Evolutionary conservation across 345 rosid species (phyloP).

Genomic region (Eucalyptus regnans): DNA sequence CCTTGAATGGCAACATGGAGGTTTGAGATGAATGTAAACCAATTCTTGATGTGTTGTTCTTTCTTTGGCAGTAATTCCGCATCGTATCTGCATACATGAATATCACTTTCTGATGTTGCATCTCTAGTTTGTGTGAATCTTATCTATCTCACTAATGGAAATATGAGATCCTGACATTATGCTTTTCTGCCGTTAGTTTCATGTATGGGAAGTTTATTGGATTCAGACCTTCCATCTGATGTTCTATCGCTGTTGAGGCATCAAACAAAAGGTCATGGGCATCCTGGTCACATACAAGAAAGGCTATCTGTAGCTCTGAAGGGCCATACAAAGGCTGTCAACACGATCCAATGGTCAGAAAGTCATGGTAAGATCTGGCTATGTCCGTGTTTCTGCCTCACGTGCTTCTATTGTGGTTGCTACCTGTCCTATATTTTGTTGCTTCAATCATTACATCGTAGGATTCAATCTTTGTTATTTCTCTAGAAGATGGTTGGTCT

Average conservation of each 20-base stretch:
- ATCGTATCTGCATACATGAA: background rate
- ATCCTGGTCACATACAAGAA: constrained; percentile 22
- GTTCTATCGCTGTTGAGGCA: constrained; percentile 25
- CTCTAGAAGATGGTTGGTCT: background rate
- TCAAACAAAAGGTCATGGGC: constrained; percentile 11
- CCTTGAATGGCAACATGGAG: background rate
- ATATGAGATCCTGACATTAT: background rate
- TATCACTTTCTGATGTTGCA: background rate
- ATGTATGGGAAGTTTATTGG: constrained; percentile 54
- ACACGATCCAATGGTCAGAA: constrained; percentile 60
- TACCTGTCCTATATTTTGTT: background rate
- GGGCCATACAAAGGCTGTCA: constrained; percentile 64
- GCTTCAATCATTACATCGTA: background rate
- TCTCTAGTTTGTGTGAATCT: background rate
- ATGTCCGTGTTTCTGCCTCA: background rate
- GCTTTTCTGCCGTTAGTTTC: background rate
- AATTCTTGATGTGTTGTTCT: background rate
- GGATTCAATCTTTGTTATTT: background rate
- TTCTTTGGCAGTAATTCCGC: background rate
- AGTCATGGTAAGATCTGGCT: constrained; percentile 47
- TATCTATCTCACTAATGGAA: background rate
- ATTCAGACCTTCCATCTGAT: constrained; percentile 26
- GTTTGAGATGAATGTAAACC: background rate
- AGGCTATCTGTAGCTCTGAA: constrained; percentile 33
- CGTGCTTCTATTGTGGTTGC: background rate